Percentiles rank a stretch among this genome's conserved stretches.
These are phyloP conservation scores for Podila epicladia DNA, from an alignment of 192 early-diverging fungal genomes.

Conservation along the genomic window DNA sequence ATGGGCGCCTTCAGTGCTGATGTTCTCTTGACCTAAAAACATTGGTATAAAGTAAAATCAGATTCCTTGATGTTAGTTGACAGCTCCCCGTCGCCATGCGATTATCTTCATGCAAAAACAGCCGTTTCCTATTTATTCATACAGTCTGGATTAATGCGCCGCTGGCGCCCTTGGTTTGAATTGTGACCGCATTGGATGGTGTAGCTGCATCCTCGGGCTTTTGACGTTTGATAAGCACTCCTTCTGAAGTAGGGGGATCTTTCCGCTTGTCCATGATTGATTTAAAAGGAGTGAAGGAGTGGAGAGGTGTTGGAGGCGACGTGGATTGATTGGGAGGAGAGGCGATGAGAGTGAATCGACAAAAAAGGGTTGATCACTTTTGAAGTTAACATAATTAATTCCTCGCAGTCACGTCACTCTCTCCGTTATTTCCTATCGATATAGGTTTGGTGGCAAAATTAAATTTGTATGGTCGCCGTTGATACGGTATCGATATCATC, in stretches of 20 bases:
- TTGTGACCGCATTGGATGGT: constrained; percentile 42
- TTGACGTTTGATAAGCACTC: constrained; percentile 50
- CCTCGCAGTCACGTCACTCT: too few species aligned
- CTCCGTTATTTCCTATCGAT: too few species aligned
- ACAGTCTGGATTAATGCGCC: constrained; percentile 53
- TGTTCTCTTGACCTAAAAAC: constrained; percentile 32
- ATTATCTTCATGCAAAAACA: neutral
- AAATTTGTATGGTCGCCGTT: too few species aligned
- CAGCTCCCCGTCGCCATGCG: too few species aligned
- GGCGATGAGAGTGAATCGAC: neutral
- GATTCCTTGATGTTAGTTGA: neutral
- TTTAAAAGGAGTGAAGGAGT: neutral
- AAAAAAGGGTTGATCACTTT: too few species aligned
- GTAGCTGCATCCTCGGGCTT: constrained; percentile 28
- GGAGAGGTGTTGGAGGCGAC: neutral
- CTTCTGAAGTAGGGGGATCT: constrained; percentile 43
- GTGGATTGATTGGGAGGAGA: neutral
- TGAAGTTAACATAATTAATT: too few species aligned
- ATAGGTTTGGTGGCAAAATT: too few species aligned
- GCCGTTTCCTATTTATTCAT: neutral
- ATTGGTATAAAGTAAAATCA: neutral
- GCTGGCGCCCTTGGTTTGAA: constrained; percentile 37
- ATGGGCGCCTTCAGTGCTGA: constrained; percentile 36
- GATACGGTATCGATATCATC: too few species aligned
- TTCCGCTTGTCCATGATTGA: constrained; percentile 52